phyloP scores from a whole-genome alignment of 495 filamentous ascomycete genomes.

The Lentithecium fluviatile region DNA sequence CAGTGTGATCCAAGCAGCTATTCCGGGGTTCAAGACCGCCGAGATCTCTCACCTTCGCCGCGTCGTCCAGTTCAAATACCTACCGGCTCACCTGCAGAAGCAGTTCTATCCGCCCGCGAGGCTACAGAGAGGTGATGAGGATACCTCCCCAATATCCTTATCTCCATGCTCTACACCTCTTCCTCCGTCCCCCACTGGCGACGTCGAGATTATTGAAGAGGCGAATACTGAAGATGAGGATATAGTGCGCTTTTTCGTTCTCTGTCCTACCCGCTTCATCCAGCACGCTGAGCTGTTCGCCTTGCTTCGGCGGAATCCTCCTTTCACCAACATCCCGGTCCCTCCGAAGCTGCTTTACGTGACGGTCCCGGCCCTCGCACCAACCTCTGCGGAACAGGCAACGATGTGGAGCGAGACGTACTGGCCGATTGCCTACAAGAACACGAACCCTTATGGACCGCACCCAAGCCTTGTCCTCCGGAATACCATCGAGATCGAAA shows the following conservation, averaged over 20 bases:
- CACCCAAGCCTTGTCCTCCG: slow-evolving; percentile 59
- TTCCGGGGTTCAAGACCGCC: slow-evolving; percentile 57
- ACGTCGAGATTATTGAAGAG: not conserved
- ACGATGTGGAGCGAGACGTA: slow-evolving; percentile 69
- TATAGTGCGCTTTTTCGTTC: slow-evolving; percentile 43
- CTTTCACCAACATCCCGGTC: slow-evolving; percentile 41
- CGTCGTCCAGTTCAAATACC: slow-evolving; percentile 67
- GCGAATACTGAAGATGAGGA: slow-evolving; percentile 8
- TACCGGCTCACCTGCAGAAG: slow-evolving; percentile 55
- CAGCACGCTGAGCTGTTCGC: slow-evolving; percentile 25
- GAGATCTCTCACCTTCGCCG: slow-evolving; percentile 77
- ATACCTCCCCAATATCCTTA: slow-evolving; percentile 19
- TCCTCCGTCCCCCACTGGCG: not conserved
- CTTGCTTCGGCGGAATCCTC: slow-evolving; percentile 45
- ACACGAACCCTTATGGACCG: slow-evolving; percentile 73
- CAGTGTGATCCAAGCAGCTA: slow-evolving; percentile 49
- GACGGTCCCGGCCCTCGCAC: slow-evolving; percentile 70
- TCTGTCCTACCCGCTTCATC: slow-evolving; percentile 42
- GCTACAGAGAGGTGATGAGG: slow-evolving; percentile 9
- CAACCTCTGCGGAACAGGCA: slow-evolving; percentile 72
- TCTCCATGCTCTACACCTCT: slow-evolving; percentile 35
- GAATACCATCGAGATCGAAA: slow-evolving; percentile 58
- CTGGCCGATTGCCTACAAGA: slow-evolving; percentile 89
- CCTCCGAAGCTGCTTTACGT: slow-evolving; percentile 53
- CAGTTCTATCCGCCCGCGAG: slow-evolving; percentile 25